Conservation (phyloP, 2,329 filamentous ascomycete genomes). For the Helicocarpus griseus region DNA sequence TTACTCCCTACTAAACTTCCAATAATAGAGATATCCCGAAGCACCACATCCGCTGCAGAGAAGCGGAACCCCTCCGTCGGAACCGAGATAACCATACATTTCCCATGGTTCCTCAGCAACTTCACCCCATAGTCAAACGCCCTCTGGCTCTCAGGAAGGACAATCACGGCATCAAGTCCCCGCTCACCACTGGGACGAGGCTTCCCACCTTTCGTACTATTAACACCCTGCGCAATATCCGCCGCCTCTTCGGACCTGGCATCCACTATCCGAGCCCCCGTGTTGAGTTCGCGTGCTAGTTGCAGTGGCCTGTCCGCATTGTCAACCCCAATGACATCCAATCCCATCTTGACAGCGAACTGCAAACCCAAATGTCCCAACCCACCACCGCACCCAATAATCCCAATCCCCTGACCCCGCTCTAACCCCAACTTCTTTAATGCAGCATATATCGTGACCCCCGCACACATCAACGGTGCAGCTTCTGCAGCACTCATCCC, state of each 20-base stretch:
- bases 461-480: conserved; percentile 35
- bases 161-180: conserved; percentile 39
- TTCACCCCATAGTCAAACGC: conserved; percentile 40
- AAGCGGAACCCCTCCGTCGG: conserved; percentile 24
- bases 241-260: conserved; percentile 24
- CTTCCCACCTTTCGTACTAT: conserved; percentile 3
- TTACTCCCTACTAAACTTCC: conserved; percentile 14
- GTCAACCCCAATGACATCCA: conserved; percentile 28
- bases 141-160: conserved; percentile 38
- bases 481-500: conserved; percentile 27
- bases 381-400: conserved; percentile 31
- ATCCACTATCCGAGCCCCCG: conserved; percentile 30
- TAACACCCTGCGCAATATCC: conserved; percentile 19
- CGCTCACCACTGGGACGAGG: conserved; percentile 22
- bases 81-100: conserved; percentile 40
- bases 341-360: conserved; percentile 28
- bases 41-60: conserved; percentile 15
- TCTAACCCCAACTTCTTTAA: conserved; percentile 26
- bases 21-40: conserved; percentile 17
- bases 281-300: conserved; percentile 24
- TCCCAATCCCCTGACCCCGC: conserved; percentile 28
- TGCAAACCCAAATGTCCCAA: conserved; percentile 29
- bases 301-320: conserved; percentile 14
- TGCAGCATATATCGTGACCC: conserved; percentile 32
- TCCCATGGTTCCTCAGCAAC: conserved; percentile 36